A percentile compares a stretch with the other conserved stretches of the same genome.
phyloP scores from a whole-genome alignment of 192 early-diverging fungal species.

The Pilaira anomala region DNA sequence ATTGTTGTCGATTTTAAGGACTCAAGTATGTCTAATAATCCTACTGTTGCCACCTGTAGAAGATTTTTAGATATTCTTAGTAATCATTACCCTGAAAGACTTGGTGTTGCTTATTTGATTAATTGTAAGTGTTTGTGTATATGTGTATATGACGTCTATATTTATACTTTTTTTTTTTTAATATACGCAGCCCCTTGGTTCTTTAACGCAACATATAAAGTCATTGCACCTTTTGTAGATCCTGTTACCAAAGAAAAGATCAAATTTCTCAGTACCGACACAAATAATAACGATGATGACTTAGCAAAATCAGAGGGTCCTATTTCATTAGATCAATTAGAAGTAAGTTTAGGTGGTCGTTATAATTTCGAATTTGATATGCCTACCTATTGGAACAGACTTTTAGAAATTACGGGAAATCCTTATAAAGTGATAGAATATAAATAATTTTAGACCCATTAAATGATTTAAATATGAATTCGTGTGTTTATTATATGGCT shows the following conservation, averaged over 20 bases:
- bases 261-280: slow-evolving; percentile 36
- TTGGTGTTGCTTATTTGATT: slow-evolving; percentile 34
- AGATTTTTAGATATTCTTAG: slow-evolving; percentile 75
- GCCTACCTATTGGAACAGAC: slow-evolving; percentile 63
- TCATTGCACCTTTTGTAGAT: slow-evolving; percentile 88
- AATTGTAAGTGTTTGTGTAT: not conserved
- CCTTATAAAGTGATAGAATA: slow-evolving; percentile 34
- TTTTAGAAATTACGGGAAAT: slow-evolving; percentile 30
- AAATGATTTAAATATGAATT: too few species aligned
- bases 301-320: slow-evolving; percentile 16
- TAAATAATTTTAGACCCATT: not conserved
- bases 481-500: too few species aligned
- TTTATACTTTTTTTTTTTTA: not conserved
- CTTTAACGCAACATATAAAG: slow-evolving; percentile 77
- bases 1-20: slow-evolving; percentile 80
- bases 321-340: slow-evolving; percentile 24
- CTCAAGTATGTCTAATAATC: slow-evolving; percentile 56
- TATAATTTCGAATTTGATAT: slow-evolving; percentile 67
- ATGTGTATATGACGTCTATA: not conserved
- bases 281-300: slow-evolving; percentile 14
- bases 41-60: slow-evolving; percentile 68
- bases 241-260: slow-evolving; percentile 77
- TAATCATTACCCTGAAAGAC: slow-evolving; percentile 85
- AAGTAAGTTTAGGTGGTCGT: slow-evolving; percentile 26
- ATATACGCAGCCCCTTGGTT: slow-evolving; percentile 73